phyloP scores from a whole-genome alignment of 2,329 filamentous ascomycete genomes.

The Arthroderma sp. region DNA sequence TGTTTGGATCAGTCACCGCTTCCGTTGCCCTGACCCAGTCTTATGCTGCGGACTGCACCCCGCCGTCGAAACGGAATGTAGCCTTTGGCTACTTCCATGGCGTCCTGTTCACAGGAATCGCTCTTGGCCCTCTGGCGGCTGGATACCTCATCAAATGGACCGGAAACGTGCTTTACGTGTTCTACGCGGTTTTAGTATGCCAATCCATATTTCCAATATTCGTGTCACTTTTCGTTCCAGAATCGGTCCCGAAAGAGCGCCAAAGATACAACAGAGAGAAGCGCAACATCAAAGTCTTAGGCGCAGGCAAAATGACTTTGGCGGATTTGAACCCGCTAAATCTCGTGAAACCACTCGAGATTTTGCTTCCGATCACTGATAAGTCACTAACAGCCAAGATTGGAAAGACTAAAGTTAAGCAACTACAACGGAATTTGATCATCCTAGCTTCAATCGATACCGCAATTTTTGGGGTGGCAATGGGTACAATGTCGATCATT shows the following conservation, averaged over 20 bases:
- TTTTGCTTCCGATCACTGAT: constrained; percentile 53
- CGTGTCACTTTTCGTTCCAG: constrained; percentile 59
- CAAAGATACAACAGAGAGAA: constrained; percentile 60
- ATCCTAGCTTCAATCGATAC: constrained; percentile 69
- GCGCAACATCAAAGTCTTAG: constrained; percentile 33
- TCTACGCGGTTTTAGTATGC: constrained; percentile 64
- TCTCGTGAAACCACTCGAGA: constrained; percentile 61
- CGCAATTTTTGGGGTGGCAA: constrained; percentile 64
- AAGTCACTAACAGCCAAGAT: constrained; percentile 18
- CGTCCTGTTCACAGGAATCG: constrained; percentile 77
- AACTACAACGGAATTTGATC: constrained; percentile 67
- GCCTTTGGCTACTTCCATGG: constrained; percentile 84
- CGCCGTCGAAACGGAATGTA: constrained; percentile 64
- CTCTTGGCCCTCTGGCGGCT: constrained; percentile 68
- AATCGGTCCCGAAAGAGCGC: constrained; percentile 64
- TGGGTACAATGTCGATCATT: constrained; percentile 69
- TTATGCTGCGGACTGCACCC: constrained; percentile 79
- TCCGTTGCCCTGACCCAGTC: constrained; percentile 68
- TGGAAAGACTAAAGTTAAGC: constrained; percentile 45
- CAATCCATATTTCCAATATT: constrained; percentile 63
- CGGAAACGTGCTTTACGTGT: constrained; percentile 63
- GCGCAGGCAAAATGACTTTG: constrained; percentile 20
- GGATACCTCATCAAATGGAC: constrained; percentile 67
- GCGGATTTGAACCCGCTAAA: constrained; percentile 41
- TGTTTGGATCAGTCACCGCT: constrained; percentile 79